Evolutionary conservation across 1,139 yeast species (phyloP), one percentile per base, ranked within the genome.

Genomic region (Saccharomyces hybrid): DNA sequence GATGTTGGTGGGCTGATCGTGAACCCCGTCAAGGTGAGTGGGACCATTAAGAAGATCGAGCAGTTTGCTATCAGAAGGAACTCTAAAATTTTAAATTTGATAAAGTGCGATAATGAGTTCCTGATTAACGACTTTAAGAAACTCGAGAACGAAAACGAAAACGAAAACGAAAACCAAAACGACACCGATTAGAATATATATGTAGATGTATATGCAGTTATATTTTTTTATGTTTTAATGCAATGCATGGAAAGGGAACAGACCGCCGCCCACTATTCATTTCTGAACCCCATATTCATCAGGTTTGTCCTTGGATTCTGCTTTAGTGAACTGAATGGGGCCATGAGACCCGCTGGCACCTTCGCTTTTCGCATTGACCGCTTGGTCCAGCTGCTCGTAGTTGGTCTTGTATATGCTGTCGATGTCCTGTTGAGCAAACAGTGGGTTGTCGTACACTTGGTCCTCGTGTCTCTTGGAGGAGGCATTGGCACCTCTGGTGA

Each of bases 31-130:
- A 85, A 87, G 58, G 83, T 88, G 0, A 84, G 96, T 64, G 98
- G 97, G 0, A 90, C 98, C 0, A 90, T 93, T 49, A 86, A 84
- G 67, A 89, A 89, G 66, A 80, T 95, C 64, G 95, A 90, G 67
- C 79, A 83, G 61, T 81, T 75, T 58, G 85, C 86, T 0, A 78
- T 83, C 58, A 63, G 75, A 62, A 69, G 79, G 59, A 78, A 76
- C 54, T 65, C 69, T 48, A 69, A 70, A 47, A 61, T 79, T 41
- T 72, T 79, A 70, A 58, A 59, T 2, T 57, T 60, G 14, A 57
- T 67, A 32, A 57, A 62, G 29, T 55, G 56, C 51, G 56, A 57
- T 19, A 60, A 53, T n/a, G 53, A 12, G 19, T 47, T 38, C 4
- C 12, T 38, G 19, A 34, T 53, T 6, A 60, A 61, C 16, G 56